Conservation (phyloP, 345 rosid species). For the Eucalyptus leucophloia region DNA sequence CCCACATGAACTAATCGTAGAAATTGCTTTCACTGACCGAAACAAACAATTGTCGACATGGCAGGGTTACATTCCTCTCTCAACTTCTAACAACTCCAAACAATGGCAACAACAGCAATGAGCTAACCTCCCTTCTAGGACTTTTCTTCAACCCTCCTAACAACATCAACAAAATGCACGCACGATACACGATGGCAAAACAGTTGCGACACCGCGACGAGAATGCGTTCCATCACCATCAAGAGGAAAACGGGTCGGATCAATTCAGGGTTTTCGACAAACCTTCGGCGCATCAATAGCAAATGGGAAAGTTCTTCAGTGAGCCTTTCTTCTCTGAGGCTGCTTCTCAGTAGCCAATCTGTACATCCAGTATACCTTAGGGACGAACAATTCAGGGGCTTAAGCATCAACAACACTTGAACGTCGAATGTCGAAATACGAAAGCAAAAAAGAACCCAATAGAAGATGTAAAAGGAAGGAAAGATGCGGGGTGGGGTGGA, state of each 20-base stretch:
- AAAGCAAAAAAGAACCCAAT: background rate
- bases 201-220: background rate
- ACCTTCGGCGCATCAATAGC: background rate
- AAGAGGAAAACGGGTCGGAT: background rate
- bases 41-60: background rate
- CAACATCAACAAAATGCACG: background rate
- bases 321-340: conserved; percentile 63
- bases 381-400: background rate
- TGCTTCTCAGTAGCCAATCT: conserved; percentile 63
- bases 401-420: background rate
- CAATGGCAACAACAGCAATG: background rate
- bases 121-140: background rate
- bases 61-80: background rate
- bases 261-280: background rate
- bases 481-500: background rate
- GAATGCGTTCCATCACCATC: background rate
- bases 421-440: background rate
- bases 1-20: background rate
- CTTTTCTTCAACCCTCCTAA: accelerated
- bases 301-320: conserved; percentile 11
- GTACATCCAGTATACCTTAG: conserved; percentile 77
- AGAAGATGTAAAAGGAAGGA: background rate
- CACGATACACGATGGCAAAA: accelerated
- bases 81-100: background rate
- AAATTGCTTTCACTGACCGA: background rate